Percentiles rank a stretch among this genome's conserved stretches.
Conservation (phyloP, 169 alveolate genomes). For the Prorocentrum cordatum region DNA sequence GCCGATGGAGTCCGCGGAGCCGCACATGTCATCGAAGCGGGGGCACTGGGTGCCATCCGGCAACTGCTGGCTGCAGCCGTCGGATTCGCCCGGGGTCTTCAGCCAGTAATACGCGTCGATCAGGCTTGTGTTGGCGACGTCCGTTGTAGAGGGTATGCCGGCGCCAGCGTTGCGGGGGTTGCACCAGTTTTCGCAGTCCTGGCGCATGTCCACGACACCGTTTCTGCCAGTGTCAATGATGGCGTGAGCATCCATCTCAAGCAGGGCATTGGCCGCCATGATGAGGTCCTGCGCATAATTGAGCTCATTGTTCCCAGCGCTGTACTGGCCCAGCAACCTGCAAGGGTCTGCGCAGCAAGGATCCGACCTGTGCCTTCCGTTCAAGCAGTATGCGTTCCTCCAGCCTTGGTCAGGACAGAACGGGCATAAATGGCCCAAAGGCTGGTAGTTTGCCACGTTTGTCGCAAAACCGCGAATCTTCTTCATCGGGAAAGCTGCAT, state of each 20-base stretch:
- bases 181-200: conserved; percentile 6
- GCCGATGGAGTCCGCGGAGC: neutral
- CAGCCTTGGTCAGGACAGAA: too few species aligned
- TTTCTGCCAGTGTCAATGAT: conserved; percentile 4
- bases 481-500: neutral
- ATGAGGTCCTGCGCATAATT: neutral
- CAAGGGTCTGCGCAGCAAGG: conserved; percentile 9
- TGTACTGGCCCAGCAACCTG: neutral
- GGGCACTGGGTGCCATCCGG: neutral
- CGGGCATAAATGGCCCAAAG: too few species aligned
- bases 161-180: neutral
- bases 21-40: conserved; percentile 1
- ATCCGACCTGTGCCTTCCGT: too few species aligned
- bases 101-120: conserved; percentile 6
- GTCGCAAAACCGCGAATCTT: conserved; percentile 6
- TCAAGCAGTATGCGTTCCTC: too few species aligned
- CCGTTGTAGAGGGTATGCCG: neutral
- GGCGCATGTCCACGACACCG: neutral
- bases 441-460: conserved; percentile 8
- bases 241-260: too few species aligned
- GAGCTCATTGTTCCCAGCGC: neutral
- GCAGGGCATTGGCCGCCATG: too few species aligned
- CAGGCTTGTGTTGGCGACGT: neutral
- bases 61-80: neutral
- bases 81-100: conserved; percentile 13